phyloP scores from a whole-genome alignment of 148 eudicot species.

The Drosera capensis region DNA sequence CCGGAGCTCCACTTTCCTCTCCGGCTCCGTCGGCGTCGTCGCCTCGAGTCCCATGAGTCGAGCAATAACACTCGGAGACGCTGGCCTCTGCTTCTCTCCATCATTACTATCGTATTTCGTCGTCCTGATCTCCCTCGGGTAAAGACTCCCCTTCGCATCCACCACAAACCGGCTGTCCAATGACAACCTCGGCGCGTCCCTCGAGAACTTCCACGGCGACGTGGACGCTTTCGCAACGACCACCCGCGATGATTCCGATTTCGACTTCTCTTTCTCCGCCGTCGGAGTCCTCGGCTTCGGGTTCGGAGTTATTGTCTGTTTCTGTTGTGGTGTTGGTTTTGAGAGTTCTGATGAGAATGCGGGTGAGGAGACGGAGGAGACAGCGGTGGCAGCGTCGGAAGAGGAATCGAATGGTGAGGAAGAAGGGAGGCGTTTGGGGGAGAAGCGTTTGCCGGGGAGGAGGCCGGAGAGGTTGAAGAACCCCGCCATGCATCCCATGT shows the following conservation, averaged over 20 bases:
- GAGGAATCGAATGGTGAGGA: conserved; percentile 14
- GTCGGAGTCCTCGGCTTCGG: background rate
- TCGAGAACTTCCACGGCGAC: conserved; percentile 66
- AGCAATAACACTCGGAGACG: conserved; percentile 83
- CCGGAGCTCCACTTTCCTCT: conserved; percentile 42
- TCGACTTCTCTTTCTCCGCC: background rate
- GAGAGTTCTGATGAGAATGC: conserved; percentile 12
- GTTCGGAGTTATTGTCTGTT: background rate
- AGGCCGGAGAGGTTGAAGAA: conserved; percentile 77
- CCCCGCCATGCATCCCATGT: conserved; percentile 83
- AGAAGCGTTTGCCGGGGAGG: conserved; percentile 37
- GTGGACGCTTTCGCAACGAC: too few species aligned
- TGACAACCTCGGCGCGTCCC: conserved; percentile 72
- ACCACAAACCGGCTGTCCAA: conserved; percentile 65
- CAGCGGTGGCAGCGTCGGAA: conserved; percentile 27
- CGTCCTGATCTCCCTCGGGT: conserved; percentile 39
- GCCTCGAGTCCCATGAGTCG: conserved; percentile 83
- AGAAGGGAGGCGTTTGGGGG: conserved; percentile 52
- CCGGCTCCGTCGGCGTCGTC: conserved; percentile 3
- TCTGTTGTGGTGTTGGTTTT: conserved; percentile 2
- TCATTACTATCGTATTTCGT: conserved; percentile 6
- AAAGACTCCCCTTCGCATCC: conserved; percentile 60
- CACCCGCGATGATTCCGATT: too few species aligned
- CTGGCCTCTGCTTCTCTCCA: conserved; percentile 32
- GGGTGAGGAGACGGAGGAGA: conserved; percentile 21